phyloP scores from a whole-genome alignment of 208 protist species.

The Leishmania aethiopica region DNA sequence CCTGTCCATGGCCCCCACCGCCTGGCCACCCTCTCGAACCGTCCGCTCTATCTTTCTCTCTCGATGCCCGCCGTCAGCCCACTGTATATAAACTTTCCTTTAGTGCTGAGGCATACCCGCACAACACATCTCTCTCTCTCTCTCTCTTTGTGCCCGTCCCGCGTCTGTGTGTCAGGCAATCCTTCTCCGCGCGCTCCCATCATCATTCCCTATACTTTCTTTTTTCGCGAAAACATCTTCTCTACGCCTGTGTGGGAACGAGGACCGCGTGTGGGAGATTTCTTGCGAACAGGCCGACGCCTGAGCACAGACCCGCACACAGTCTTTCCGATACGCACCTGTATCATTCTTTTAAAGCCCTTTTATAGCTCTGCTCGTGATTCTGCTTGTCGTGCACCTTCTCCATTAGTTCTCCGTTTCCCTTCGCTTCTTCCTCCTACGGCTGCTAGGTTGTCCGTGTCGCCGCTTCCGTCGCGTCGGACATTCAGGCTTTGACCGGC shows the following conservation, averaged over 20 bases:
- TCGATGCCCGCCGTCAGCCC: neutral
- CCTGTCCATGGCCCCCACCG: neutral
- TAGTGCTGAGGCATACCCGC: neutral
- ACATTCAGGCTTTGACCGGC: neutral
- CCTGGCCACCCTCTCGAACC: neutral
- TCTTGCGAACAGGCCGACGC: too few relatives aligned
- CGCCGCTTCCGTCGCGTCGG: neutral
- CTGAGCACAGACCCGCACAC: too few relatives aligned
- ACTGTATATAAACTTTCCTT: neutral
- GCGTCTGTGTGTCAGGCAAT: neutral
- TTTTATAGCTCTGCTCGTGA: too few relatives aligned
- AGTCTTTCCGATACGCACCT: too few relatives aligned
- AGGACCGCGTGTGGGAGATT: too few relatives aligned
- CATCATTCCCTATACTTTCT: neutral
- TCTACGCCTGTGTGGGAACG: too few relatives aligned
- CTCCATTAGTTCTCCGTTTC: too few relatives aligned
- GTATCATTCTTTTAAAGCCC: too few relatives aligned
- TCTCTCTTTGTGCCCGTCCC: neutral
- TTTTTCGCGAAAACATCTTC: too few relatives aligned
- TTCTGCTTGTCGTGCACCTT: too few relatives aligned
- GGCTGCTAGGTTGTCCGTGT: neutral
- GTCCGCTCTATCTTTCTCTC: neutral
- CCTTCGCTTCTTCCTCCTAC: neutral
- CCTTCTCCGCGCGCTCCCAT: neutral
- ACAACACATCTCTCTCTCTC: neutral